Conservation (phyloP, 208 protist species). For the Trypanosoma melophagium region DNA sequence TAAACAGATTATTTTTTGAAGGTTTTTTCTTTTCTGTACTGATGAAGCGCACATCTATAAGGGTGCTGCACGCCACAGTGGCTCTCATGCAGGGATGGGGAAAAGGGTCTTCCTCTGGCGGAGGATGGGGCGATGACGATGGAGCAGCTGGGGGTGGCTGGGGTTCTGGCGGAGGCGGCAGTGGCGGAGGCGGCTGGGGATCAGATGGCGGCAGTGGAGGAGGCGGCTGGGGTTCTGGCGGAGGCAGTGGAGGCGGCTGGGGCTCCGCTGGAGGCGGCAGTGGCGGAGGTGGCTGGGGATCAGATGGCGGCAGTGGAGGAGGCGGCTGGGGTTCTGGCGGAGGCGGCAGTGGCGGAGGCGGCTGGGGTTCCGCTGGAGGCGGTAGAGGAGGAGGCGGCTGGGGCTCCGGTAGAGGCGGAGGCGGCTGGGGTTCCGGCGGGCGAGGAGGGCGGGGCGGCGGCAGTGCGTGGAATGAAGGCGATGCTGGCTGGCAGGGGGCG, state of each 20-base stretch:
- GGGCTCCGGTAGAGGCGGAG: slow-evolving; percentile 23
- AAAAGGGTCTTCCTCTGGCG: slow-evolving; percentile 26
- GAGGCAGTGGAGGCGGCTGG: slow-evolving; percentile 2
- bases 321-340: slow-evolving; percentile 28
- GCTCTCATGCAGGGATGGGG: slow-evolving; percentile 67
- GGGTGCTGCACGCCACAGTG: slow-evolving; percentile 34
- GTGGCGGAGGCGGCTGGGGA: slow-evolving; percentile 18
- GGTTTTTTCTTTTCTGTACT: too few species aligned
- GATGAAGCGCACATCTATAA: slow-evolving; percentile 45
- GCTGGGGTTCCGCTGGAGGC: slow-evolving; percentile 31
- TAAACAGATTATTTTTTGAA: neutral
- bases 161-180: slow-evolving; percentile 13
- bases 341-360: slow-evolving; percentile 19
- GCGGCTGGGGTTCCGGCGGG: slow-evolving; percentile 17
- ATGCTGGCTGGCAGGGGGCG: slow-evolving; percentile 29
- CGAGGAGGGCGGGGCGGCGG: slow-evolving; percentile 29
- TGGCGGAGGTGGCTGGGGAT: slow-evolving; percentile 23
- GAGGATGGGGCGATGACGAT: slow-evolving; percentile 34
- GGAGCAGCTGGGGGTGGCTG: slow-evolving; percentile 21
- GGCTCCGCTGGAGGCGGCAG: slow-evolving; percentile 24
- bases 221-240: slow-evolving; percentile 22
- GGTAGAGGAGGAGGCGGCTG: slow-evolving; percentile 20
- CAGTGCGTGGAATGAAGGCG: slow-evolving; percentile 27
- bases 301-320: slow-evolving; percentile 8
- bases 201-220: slow-evolving; percentile 22